phyloP scores from a whole-genome alignment of 805 yeast genomes.

The Cephaloascus albidus region DNA sequence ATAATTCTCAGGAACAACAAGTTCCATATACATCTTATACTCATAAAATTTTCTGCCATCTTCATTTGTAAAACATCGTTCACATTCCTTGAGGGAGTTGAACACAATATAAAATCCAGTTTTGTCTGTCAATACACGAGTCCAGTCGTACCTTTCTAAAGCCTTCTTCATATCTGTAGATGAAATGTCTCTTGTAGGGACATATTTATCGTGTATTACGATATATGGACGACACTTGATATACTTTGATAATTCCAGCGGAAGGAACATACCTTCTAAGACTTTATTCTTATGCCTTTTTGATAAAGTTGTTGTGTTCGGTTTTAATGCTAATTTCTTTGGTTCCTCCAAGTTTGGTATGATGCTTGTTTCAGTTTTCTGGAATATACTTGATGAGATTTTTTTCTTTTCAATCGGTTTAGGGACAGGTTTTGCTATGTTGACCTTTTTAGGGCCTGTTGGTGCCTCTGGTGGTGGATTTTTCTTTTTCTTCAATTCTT shows the following conservation, averaged over 20 bases:
- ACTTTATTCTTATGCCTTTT: conserved; percentile 18
- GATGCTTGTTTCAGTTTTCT: not conserved
- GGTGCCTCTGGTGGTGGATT: conserved; percentile 12
- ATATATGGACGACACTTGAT: conserved; percentile 52
- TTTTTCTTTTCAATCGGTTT: conserved; percentile 3
- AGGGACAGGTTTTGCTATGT: not conserved
- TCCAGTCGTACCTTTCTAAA: conserved; percentile 55
- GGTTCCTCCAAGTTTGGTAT: conserved; percentile 2
- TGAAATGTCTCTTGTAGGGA: conserved; percentile 36
- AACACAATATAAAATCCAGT: conserved; percentile 69
- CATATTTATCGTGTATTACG: conserved; percentile 40
- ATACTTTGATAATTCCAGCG: conserved; percentile 35
- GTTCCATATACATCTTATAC: conserved; percentile 47
- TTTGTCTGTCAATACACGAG: conserved; percentile 50
- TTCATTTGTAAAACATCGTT: conserved; percentile 46
- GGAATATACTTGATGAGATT: not conserved
- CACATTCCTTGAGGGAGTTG: conserved; percentile 47
- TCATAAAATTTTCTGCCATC: conserved; percentile 46
- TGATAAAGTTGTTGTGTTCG: conserved; percentile 26
- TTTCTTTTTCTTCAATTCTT: conserved; percentile 24
- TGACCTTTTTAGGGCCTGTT: conserved; percentile 1
- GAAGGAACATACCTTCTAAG: conserved; percentile 29
- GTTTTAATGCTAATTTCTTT: conserved; percentile 5
- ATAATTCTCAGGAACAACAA: conserved; percentile 40
- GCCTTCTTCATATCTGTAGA: conserved; percentile 51